Evolutionary conservation across 306 rosid species (phyloP).

Genomic region (Aeschynomene evenia): DNA sequence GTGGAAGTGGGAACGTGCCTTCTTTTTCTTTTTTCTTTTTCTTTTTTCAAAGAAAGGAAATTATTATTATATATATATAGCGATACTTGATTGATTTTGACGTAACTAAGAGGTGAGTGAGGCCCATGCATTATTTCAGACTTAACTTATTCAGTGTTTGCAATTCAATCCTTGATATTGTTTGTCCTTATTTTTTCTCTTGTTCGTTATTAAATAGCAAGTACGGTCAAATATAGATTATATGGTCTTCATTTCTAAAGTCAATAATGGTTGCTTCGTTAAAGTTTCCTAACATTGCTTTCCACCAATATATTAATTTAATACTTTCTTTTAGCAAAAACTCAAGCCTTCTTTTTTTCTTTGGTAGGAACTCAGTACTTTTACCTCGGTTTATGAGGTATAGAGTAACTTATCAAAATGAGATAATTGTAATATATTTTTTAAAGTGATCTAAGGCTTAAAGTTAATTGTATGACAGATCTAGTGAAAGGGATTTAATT

Average conservation of each 20-base stretch:
- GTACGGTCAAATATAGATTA: not conserved
- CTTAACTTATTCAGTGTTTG: not conserved
- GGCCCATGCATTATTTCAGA: not conserved
- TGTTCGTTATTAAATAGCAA: too few species aligned
- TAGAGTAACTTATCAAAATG: too few species aligned
- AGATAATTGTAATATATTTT: too few species aligned
- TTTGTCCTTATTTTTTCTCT: not conserved
- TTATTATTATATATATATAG: too few species aligned
- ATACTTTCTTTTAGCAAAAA: not conserved
- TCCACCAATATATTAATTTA: not conserved
- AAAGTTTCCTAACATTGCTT: not conserved
- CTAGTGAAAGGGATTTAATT: too few species aligned
- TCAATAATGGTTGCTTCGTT: not conserved
- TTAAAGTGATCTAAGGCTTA: too few species aligned
- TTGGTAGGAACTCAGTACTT: too few species aligned
- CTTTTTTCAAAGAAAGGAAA: not conserved
- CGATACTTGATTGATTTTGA: too few species aligned
- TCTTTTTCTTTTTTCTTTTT: not conserved
- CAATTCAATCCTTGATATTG: not conserved
- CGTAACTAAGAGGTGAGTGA: not conserved
- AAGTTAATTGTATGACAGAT: too few species aligned
- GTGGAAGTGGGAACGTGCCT: not conserved
- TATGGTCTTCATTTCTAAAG: not conserved
- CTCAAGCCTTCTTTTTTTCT: not conserved
- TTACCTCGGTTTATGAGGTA: too few species aligned